Conservation (phyloP, 2,329 filamentous ascomycete genomes). For the Trichophaea hybrida region DNA sequence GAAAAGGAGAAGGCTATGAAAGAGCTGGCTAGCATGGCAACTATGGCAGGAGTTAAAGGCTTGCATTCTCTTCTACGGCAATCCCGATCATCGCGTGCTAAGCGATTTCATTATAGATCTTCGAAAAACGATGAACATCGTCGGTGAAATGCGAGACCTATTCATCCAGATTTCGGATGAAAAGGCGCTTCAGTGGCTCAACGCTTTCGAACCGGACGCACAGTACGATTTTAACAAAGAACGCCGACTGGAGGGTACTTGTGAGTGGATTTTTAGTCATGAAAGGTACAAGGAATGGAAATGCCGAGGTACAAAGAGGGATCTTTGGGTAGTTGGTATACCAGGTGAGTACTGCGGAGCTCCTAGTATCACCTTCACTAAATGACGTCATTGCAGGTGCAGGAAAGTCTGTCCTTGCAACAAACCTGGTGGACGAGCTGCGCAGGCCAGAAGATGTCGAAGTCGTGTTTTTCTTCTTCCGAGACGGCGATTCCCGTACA, state of each 20-base stretch:
- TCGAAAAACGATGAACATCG: background rate
- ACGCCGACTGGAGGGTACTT: background rate
- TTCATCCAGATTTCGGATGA: background rate
- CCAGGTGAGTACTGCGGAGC: background rate
- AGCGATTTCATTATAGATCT: background rate
- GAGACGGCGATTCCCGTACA: background rate
- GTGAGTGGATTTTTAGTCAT: background rate
- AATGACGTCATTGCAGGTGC: background rate
- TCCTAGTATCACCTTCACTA: background rate
- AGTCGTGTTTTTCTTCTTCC: constrained; percentile 1
- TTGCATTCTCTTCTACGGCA: background rate
- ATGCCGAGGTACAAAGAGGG: background rate
- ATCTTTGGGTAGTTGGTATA: background rate
- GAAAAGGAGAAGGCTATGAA: constrained; percentile 2
- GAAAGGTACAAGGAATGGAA: background rate
- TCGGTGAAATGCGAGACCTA: background rate
- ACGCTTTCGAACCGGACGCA: background rate
- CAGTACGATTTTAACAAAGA: background rate
- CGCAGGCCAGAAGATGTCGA: background rate
- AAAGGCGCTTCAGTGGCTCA: background rate
- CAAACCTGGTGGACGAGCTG: background rate
- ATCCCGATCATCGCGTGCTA: background rate
- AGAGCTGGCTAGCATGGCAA: constrained; percentile 7
- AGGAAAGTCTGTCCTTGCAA: constrained; percentile 4
- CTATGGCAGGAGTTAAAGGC: constrained; percentile 3